These are phyloP conservation scores for Daldinia eschscholtzii DNA, from an alignment of 2,329 filamentous ascomycete species.

Conservation along the genomic window DNA sequence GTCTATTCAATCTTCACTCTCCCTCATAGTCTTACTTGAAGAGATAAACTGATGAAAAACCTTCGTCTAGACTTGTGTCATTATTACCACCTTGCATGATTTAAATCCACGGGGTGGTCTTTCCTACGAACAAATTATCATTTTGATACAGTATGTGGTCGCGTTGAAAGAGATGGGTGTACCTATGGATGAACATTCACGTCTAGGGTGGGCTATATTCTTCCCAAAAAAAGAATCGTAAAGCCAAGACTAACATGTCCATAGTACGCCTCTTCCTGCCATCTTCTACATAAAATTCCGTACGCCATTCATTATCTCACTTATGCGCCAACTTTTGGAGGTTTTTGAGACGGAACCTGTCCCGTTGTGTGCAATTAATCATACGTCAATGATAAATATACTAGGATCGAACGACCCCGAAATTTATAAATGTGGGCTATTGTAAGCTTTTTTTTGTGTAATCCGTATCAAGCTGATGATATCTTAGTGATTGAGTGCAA, in stretches of 20 bases:
- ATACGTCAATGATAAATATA: no score
- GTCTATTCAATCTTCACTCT: not conserved
- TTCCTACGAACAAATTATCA: no score
- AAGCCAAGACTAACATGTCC: not conserved
- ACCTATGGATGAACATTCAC: not conserved
- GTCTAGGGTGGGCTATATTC: not conserved
- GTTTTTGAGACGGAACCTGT: no score
- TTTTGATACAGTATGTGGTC: not conserved
- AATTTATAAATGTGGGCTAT: conserved; percentile 10
- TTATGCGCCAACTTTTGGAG: no score
- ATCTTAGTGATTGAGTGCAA: conserved; percentile 7
- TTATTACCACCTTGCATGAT: no score
- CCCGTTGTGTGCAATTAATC: no score
- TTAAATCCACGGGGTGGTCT: no score
- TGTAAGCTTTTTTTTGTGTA: not conserved
- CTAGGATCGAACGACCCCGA: not conserved
- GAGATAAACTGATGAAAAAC: not conserved
- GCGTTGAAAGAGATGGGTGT: conserved; percentile 19
- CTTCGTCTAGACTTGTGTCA: not conserved
- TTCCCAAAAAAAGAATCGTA: not conserved
- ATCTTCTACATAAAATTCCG: not conserved
- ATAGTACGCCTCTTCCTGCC: not conserved
- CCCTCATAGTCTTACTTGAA: not conserved
- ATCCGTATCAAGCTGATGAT: not conserved
- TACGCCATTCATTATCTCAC: no score